Evolutionary conservation across 768 basidiomycete species (phyloP), one percentile per base, ranked within the genome.

Genomic region (Mycena olivaceomarginata): DNA sequence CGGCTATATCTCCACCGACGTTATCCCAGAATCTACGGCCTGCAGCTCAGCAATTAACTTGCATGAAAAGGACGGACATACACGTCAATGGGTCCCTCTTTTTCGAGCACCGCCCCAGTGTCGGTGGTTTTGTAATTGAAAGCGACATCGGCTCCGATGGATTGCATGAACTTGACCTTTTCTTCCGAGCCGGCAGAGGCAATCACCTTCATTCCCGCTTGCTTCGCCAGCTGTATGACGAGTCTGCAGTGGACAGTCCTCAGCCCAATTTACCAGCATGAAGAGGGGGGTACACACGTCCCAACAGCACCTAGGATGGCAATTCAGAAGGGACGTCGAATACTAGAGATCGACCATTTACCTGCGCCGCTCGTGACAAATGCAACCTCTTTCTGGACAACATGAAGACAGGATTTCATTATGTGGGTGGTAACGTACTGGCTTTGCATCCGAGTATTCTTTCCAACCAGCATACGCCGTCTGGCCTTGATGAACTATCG

Each of bases 1-100:
- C 90, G 7, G 90, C 83, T 5, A 83, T 84, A 12, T 66, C 64
- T 10, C 76, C 76, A 1, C 70, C 72, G 37, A 77, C 65, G 43
- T 65, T 51, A 40, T 76, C 74, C 74, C 69, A 70, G 22, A 48
- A 75, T 25, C 74, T 75, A 25, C 16, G 16, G 6, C 25, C 15
- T 37, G 16, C 15, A 22, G 18, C 25, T 53, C 10, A 37, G 31
- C 25, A 31, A 31, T 51, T 4, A 43, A 41, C 18, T 20, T 2
- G 59, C 15, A 71, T 20, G 2, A 46, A 4, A 5, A 41, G 40
- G 7, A 20, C 13, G 2, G 9, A 70, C 69, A 41, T 45, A 72
- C 71, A 72, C 37, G 22, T 72, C 51, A 37, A 72, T 56, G 3
- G 71, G 71, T 2, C 71, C 71, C 16, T 64, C 71, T 4, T 64